phyloP scores from a whole-genome alignment of 2,329 filamentous ascomycete genomes.

The Huntiella decipiens region DNA sequence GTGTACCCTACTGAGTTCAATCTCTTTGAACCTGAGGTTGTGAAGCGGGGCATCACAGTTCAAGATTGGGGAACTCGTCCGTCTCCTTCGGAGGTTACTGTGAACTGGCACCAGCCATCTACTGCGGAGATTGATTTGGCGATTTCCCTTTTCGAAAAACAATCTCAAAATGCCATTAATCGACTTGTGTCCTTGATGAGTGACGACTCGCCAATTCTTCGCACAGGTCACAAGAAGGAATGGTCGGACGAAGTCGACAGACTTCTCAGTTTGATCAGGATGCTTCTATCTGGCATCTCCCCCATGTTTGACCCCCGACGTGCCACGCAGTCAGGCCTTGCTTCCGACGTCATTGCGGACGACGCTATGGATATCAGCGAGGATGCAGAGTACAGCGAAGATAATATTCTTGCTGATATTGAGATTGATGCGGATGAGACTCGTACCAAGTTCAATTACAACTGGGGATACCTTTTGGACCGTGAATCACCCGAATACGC shows the following conservation, averaged over 20 bases:
- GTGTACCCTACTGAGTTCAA: slow-evolving; percentile 84
- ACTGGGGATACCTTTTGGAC: slow-evolving; percentile 65
- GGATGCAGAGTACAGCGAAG: slow-evolving; percentile 23
- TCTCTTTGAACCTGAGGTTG: slow-evolving; percentile 62
- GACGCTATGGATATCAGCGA: slow-evolving; percentile 27
- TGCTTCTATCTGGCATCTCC: slow-evolving; percentile 82
- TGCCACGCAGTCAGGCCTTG: slow-evolving; percentile 31
- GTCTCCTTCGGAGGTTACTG: slow-evolving; percentile 54
- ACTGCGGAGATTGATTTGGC: slow-evolving; percentile 73
- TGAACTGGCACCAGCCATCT: slow-evolving; percentile 79
- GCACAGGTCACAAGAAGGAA: slow-evolving; percentile 90
- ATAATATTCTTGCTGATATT: slow-evolving; percentile 34
- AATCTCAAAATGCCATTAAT: slow-evolving; percentile 57
- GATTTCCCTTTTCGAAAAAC: slow-evolving; percentile 69
- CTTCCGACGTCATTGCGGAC: slow-evolving; percentile 31
- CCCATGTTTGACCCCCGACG: slow-evolving; percentile 70
- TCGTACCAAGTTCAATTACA: slow-evolving; percentile 72
- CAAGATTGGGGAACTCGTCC: slow-evolving; percentile 72
- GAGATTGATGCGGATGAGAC: slow-evolving; percentile 64
- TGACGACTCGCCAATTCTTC: slow-evolving; percentile 61
- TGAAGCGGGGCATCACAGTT: slow-evolving; percentile 52
- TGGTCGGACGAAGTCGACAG: slow-evolving; percentile 95
- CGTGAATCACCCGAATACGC: slow-evolving; percentile 39
- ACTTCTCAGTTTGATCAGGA: slow-evolving; percentile 67
- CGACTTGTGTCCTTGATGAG: slow-evolving; percentile 65